Base-by-base conservation (phyloP, 305 asterid genomes). In the Euphrasia arctica region DNA sequence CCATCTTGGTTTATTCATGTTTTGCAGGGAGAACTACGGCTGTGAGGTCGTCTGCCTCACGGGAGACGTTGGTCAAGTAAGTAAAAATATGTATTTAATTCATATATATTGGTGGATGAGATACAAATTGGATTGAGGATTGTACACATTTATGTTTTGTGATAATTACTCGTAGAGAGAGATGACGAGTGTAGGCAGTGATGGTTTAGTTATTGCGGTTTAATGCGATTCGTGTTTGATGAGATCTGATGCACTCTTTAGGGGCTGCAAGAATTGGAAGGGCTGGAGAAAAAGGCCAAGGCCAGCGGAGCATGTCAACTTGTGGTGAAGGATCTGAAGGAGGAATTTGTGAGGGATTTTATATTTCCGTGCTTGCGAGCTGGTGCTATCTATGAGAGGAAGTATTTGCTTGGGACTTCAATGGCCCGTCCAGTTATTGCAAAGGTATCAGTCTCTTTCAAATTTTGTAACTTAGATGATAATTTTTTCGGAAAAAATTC, bases 391-490 rank as follows among this genome's bases (percentile, higher is more conserved):
- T 93, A 90, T 76, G 97, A 93, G 77, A 84, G 99, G 55, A 93
- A 90, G 78, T 93, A 90, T 82, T 77, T 88, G 79, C 95, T 93
- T 25, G 96, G 96, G 62, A 93, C 99, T 62, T 90, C 99, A 72
- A 93, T 90, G 96, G 97, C 99, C 67, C 96, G 96, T 41, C 99
- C 97, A 5, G 95, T 90, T 62, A 93, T 90, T 75, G 99, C 96
- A 28, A 93, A 93, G 99, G 99, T 89, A 76, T 45, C 10, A n/a
- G 50, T 45, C 34, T 31, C 34, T 34, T 34, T 34, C 41, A 34
- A 45, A 45, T 7, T 59, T 49, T 64, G 60, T 28, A n/a, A 31
- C 22, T 25, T 13, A 28, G 12, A 25, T 8, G 2, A 6, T 3
- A 7, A 15, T 59, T 36, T 59, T 59, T 2, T 11, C 22, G 32